These are phyloP conservation scores for Saturnispora hagleri DNA, from an alignment of 805 yeast genomes.

Conservation along the genomic window DNA sequence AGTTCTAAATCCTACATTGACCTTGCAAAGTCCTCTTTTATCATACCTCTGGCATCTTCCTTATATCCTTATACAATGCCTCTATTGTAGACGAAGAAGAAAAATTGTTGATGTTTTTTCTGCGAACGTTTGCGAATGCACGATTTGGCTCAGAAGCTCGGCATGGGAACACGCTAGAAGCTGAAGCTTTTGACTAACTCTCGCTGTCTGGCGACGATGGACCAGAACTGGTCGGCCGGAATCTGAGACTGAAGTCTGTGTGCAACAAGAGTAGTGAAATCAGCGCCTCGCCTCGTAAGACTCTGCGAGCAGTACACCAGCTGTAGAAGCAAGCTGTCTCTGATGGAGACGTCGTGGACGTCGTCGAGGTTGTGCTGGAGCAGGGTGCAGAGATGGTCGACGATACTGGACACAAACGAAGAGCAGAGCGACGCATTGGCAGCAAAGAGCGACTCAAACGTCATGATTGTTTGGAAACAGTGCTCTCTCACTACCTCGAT, in stretches of 20 bases:
- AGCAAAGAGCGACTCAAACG: conserved; percentile 52
- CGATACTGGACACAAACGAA: conserved; percentile 30
- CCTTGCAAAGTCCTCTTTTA: background rate
- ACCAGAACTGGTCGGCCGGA: background rate
- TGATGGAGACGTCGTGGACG: conserved; percentile 31
- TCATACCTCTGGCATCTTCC: background rate
- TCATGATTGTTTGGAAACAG: conserved; percentile 62
- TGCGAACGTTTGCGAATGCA: background rate
- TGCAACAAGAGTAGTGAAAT: conserved; percentile 48
- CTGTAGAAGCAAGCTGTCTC: conserved; percentile 70
- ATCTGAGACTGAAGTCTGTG: background rate
- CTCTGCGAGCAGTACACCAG: conserved; percentile 85
- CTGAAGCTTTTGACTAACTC: conserved; percentile 20
- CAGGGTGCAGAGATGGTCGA: conserved; percentile 26
- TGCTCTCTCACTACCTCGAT: conserved; percentile 82
- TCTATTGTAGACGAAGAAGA: background rate
- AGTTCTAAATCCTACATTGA: background rate
- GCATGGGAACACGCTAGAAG: background rate
- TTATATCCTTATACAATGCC: background rate
- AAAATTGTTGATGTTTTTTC: background rate
- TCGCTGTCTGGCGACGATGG: conserved; percentile 32
- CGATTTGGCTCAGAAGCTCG: background rate
- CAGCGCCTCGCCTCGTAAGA: conserved; percentile 59
- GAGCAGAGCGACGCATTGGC: conserved; percentile 26
- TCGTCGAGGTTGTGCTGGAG: conserved; percentile 25